Conservation (phyloP, 2,329 filamentous ascomycete species). For the Stylonectria norvegica region DNA sequence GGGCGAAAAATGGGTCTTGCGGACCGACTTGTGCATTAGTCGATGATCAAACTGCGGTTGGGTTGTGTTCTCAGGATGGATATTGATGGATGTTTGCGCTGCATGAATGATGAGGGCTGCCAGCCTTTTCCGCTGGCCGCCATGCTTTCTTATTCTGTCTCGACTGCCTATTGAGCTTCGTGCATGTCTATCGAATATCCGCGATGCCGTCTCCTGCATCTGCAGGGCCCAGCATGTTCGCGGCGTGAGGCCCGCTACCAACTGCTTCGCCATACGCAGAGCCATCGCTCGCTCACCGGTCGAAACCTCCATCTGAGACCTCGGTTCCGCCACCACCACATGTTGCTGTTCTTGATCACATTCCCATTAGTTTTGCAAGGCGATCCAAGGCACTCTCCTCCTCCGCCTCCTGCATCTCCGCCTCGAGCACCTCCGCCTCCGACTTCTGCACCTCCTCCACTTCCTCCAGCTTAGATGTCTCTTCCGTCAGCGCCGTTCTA, state of each 20-base stretch:
- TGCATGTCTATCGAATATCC: too few relatives aligned
- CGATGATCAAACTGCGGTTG: conserved; percentile 34
- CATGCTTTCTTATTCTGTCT: conserved; percentile 1
- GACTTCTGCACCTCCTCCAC: background rate
- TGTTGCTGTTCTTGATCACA: background rate
- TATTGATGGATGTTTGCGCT: too few relatives aligned
- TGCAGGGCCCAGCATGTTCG: too few relatives aligned
- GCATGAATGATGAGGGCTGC: too few relatives aligned
- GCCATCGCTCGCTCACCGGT: conserved; percentile 1
- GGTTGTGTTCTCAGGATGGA: conserved; percentile 3
- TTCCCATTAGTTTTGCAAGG: conserved; percentile 12
- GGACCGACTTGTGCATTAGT: conserved; percentile 74
- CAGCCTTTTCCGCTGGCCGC: conserved; percentile 1
- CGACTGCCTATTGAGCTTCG: too few relatives aligned
- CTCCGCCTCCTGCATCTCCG: background rate
- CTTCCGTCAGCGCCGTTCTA: too few relatives aligned
- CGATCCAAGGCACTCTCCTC: conserved; percentile 18
- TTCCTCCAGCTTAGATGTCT: too few relatives aligned
- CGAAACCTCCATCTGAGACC: conserved; percentile 1
- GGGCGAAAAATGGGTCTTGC: conserved; percentile 88
- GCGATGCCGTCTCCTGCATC: too few relatives aligned
- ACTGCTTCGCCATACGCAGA: background rate
- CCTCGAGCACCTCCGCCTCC: background rate
- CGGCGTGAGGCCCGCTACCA: too few relatives aligned
- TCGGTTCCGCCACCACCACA: background rate